Percentiles rank a stretch among this genome's conserved stretches.
Conservation (phyloP, 306 rosid genomes). For the Trifolium subterraneum region DNA sequence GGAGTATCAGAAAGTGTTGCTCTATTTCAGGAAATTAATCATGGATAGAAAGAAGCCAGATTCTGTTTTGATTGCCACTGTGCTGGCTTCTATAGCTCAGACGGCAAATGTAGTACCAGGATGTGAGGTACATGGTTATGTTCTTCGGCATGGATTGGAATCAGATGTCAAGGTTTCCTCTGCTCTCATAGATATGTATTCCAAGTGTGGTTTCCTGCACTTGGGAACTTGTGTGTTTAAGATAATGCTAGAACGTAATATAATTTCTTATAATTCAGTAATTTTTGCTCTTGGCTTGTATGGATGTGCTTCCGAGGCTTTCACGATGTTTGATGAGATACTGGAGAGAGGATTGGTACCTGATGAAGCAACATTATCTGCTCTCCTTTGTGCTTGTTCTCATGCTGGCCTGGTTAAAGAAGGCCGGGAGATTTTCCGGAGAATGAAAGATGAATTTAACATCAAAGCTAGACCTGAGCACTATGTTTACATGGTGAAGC, state of each 20-base stretch:
- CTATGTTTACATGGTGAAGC: constrained; percentile 86
- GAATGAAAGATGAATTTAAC: constrained; percentile 69
- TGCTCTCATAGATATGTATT: constrained; percentile 81
- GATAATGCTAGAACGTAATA: constrained; percentile 61
- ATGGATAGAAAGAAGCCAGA: constrained; percentile 64
- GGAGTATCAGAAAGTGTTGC: constrained; percentile 56
- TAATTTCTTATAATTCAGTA: constrained; percentile 74
- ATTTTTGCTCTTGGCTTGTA: constrained; percentile 80
- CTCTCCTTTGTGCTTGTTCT: constrained; percentile 84
- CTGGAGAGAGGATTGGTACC: constrained; percentile 59
- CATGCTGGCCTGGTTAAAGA: constrained; percentile 80
- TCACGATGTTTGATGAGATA: constrained; percentile 60
- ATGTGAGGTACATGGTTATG: constrained; percentile 71
- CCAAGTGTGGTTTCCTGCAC: constrained; percentile 75
- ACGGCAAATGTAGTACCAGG: constrained; percentile 61
- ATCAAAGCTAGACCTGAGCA: constrained; percentile 70
- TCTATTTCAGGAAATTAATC: constrained; percentile 64
- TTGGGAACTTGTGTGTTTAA: constrained; percentile 63
- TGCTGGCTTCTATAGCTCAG: constrained; percentile 77
- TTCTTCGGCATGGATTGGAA: constrained; percentile 70
- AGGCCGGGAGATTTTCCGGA: constrained; percentile 65
- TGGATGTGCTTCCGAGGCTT: constrained; percentile 74
- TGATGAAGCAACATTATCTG: constrained; percentile 81
- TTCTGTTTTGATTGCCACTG: constrained; percentile 68
- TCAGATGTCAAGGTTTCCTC: constrained; percentile 76